Conservation (phyloP, 2,329 filamentous ascomycete genomes). For the Penicillium expansum region DNA sequence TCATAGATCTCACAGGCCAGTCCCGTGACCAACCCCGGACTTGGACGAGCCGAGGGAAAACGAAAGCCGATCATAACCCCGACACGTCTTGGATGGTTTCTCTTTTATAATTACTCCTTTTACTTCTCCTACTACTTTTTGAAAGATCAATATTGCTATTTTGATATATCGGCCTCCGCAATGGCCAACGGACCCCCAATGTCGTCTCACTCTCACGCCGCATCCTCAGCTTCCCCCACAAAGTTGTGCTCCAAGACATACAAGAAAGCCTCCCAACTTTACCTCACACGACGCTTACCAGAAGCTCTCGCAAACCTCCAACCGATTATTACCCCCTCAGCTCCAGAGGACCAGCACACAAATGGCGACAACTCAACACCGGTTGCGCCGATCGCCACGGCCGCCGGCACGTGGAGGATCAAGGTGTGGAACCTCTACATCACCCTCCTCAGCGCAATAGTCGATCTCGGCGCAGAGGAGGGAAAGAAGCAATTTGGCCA, state of each 20-base stretch:
- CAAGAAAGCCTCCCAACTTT: slow-evolving; percentile 89
- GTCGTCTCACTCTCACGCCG: slow-evolving; percentile 54
- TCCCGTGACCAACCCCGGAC: slow-evolving; percentile 38
- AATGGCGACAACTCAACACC: slow-evolving; percentile 49
- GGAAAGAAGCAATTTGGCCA: slow-evolving; percentile 85
- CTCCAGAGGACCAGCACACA: slow-evolving; percentile 36
- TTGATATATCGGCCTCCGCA: slow-evolving; percentile 4
- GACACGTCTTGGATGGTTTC: background rate
- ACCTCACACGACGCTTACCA: slow-evolving; percentile 86
- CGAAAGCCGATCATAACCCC: slow-evolving; percentile 24
- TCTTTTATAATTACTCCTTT: background rate
- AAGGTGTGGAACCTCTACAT: slow-evolving; percentile 98
- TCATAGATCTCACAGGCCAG: slow-evolving; percentile 9
- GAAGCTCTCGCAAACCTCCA: slow-evolving; percentile 84
- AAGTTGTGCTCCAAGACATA: slow-evolving; percentile 77
- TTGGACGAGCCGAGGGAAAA: slow-evolving; percentile 37
- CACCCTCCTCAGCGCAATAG: slow-evolving; percentile 84
- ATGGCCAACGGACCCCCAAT: slow-evolving; percentile 33
- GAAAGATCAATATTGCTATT: background rate
- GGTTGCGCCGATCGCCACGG: slow-evolving; percentile 71
- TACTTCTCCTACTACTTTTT: background rate
- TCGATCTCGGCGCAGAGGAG: slow-evolving; percentile 85
- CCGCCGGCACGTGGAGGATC: slow-evolving; percentile 77
- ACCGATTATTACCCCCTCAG: slow-evolving; percentile 68
- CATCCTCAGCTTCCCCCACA: slow-evolving; percentile 66